Evolutionary conservation across 257 asterid species (phyloP).

Genomic region (Solanum piurae): DNA sequence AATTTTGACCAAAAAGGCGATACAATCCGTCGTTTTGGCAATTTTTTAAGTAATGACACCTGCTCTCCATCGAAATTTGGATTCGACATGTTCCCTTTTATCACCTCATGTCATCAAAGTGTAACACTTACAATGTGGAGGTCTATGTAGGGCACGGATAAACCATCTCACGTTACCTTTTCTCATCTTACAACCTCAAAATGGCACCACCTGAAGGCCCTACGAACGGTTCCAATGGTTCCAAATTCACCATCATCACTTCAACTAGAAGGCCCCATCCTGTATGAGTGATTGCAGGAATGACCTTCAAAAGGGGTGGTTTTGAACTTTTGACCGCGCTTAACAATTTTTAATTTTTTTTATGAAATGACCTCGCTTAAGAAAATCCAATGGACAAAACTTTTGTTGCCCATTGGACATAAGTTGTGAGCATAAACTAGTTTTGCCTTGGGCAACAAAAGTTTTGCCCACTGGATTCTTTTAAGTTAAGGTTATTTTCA

Average conservation of each 20-base stretch:
- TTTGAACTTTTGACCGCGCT: neutral
- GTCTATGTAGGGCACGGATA: neutral
- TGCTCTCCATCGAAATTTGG: neutral
- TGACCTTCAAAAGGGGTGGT: neutral
- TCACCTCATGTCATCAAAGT: neutral
- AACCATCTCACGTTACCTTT: neutral
- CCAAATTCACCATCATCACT: neutral
- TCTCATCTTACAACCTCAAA: neutral
- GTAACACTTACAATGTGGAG: neutral
- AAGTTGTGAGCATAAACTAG: neutral
- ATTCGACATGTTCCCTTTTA: neutral
- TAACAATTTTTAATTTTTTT: neutral
- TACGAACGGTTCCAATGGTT: neutral
- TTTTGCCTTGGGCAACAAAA: neutral
- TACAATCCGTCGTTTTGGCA: no score
- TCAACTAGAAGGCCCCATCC: neutral
- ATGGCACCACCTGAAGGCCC: neutral
- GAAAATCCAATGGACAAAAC: neutral
- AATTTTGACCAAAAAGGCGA: no score
- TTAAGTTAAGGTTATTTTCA: neutral
- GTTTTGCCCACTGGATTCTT: neutral
- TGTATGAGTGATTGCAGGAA: neutral
- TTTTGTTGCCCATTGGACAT: neutral
- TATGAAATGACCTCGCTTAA: neutral
- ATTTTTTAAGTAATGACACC: neutral